Evolutionary conservation across 495 filamentous ascomycete species (phyloP).

Genomic region (Xylaria sp.): DNA sequence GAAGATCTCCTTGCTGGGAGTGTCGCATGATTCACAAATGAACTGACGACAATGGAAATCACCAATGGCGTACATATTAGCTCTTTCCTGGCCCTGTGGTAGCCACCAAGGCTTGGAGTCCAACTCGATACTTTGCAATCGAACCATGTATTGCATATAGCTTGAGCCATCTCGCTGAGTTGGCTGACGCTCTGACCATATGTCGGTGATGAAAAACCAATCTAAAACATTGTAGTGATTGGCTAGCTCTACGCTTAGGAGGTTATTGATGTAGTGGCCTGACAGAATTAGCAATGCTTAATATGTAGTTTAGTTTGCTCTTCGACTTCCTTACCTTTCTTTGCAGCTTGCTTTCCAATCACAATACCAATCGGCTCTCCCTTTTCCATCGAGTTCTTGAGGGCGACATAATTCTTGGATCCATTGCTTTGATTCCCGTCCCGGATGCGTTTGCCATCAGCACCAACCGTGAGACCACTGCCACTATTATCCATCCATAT

Average conservation of each 20-base stretch:
- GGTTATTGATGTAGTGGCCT: slow-evolving; percentile 59
- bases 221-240: slow-evolving; percentile 74
- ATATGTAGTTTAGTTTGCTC: background rate
- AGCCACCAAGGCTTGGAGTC: slow-evolving; percentile 73
- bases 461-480: slow-evolving; percentile 55
- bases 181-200: slow-evolving; percentile 70
- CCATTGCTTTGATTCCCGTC: slow-evolving; percentile 51
- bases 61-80: slow-evolving; percentile 28
- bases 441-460: slow-evolving; percentile 52
- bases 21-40: slow-evolving; percentile 39
- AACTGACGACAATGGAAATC: slow-evolving; percentile 22
- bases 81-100: slow-evolving; percentile 27
- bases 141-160: slow-evolving; percentile 60
- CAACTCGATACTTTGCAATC: slow-evolving; percentile 75
- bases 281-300: background rate
- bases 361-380: slow-evolving; percentile 62
- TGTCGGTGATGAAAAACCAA: slow-evolving; percentile 73
- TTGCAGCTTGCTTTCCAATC: slow-evolving; percentile 56
- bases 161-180: slow-evolving; percentile 27
- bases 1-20: slow-evolving; percentile 46
- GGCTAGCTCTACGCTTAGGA: slow-evolving; percentile 61
- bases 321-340: background rate
- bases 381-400: slow-evolving; percentile 45
- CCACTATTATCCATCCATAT: slow-evolving; percentile 42
- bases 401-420: slow-evolving; percentile 39